Base-by-base conservation (phyloP, 2,329 filamentous ascomycete species). In the Aureobasidium sp. region DNA sequence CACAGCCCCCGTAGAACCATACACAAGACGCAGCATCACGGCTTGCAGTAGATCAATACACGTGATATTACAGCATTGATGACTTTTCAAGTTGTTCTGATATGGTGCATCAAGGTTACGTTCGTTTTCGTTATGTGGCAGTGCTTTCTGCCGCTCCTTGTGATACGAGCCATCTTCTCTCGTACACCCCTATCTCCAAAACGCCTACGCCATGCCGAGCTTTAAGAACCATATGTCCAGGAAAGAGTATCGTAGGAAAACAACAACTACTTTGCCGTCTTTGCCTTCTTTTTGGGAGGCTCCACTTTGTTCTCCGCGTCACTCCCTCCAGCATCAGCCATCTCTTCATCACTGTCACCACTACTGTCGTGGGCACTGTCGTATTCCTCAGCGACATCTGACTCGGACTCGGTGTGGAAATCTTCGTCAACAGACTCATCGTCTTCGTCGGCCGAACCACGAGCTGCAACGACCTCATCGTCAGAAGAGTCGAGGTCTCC, bases 351-450 rank as follows among this genome's bases (percentile, higher is more conserved):
- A 66, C 83, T 86, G 60, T 82, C 85, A 13, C 88, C 90, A 54
- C 85, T 89, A 70, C 90, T 96, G 71, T 95, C 90, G 70, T 96
- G 93, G 47, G 84, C 87, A 57, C 89, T 93, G 74, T 99, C 94
- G 67, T 85, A 99, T 72, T 99, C 95, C 74, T 99, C 94, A 0
- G 93, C 94, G 2, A 96, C 92, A 67, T 99, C 94, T 57, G 89
- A 95, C 65, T 99, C 94, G 15, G 88, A 92, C 64, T 95, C 90
- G 6, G 88, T 89, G 67, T 88, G 84, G 80, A 99, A 99, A 76
- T 99, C 94, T 73, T 99, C 94, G 68, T 99, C 94, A 9, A 92
- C 85, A 62, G 88, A 93, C 78, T 97, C 93, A 70, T 93, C 89
- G 69, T 99, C 94, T 74, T 99, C 94, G 70, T 97, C 94, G 3